Evolutionary conservation across 331 rosid genomes (phyloP).

Genomic region (Prunus yedoensis): DNA sequence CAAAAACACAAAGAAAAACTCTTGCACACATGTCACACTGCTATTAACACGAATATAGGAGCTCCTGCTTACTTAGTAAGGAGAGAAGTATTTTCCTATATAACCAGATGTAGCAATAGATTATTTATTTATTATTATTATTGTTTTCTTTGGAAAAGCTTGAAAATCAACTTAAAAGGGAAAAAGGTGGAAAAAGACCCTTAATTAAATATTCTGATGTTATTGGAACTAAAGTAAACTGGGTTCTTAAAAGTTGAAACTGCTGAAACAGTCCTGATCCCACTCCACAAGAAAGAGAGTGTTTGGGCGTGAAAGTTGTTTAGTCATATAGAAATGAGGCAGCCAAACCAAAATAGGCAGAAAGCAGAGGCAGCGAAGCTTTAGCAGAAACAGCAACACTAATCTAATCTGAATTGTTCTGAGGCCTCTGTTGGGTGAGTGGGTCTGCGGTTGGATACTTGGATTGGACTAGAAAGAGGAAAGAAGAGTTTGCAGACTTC

Average conservation of each 20-base stretch:
- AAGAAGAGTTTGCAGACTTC: conserved; percentile 30
- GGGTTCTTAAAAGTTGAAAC: not conserved
- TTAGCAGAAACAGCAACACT: conserved; percentile 24
- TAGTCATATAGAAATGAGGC: conserved; percentile 3
- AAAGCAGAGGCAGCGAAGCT: conserved; percentile 21
- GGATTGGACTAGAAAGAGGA: conserved; percentile 26
- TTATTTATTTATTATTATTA: too few relatives aligned
- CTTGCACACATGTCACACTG: too few relatives aligned
- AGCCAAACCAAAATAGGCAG: conserved; percentile 14
- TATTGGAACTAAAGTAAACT: not conserved
- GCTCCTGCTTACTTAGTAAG: too few relatives aligned
- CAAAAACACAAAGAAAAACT: too few relatives aligned
- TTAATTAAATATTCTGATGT: not conserved
- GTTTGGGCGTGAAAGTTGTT: conserved; percentile 8
- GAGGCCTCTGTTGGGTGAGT: conserved; percentile 21
- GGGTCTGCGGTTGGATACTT: conserved; percentile 21
- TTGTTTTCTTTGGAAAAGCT: too few relatives aligned
- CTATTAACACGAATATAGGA: too few relatives aligned
- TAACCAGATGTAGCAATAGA: too few relatives aligned
- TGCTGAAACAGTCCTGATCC: not conserved
- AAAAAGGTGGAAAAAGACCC: not conserved
- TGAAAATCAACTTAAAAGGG: not conserved
- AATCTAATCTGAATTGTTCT: conserved; percentile 3
- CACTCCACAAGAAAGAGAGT: not conserved
- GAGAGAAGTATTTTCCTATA: too few relatives aligned